These are phyloP conservation scores for Straminergon stramineum DNA, from an alignment of 225 moss, liverwort and hornwort species.

Conservation along the genomic window DNA sequence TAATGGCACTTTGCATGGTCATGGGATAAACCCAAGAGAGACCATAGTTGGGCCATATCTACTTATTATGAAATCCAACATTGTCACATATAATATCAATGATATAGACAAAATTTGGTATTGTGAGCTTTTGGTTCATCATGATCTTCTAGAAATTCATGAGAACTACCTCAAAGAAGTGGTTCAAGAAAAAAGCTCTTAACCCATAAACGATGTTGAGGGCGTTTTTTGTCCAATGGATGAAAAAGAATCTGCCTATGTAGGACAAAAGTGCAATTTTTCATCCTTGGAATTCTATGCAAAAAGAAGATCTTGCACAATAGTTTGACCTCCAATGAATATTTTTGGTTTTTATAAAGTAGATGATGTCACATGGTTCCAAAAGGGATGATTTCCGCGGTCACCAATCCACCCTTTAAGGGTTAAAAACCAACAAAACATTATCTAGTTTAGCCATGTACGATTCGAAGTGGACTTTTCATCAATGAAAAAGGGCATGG, in stretches of 20 bases:
- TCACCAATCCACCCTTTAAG: no score
- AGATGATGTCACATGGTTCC: no score
- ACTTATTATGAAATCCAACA: background rate
- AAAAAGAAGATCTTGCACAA: no score
- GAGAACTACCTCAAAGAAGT: background rate
- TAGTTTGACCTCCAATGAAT: no score
- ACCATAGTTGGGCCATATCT: background rate
- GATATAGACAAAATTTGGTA: background rate
- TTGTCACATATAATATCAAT: background rate
- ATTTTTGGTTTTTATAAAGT: no score
- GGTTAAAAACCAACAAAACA: accelerated
- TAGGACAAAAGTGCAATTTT: no score
- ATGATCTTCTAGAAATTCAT: accelerated
- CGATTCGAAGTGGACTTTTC: background rate
- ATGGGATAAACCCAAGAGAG: background rate
- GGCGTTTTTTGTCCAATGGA: no score
- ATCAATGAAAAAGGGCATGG: background rate
- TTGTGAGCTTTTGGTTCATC: accelerated
- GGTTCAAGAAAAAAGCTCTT: accelerated
- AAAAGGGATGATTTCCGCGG: no score
- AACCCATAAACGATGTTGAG: no score
- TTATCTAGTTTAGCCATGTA: background rate
- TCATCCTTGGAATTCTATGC: no score
- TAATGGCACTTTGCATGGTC: background rate
- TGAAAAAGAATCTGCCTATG: no score